Conservation (phyloP, 768 basidiomycete species). For the Kondoa subrosea region DNA sequence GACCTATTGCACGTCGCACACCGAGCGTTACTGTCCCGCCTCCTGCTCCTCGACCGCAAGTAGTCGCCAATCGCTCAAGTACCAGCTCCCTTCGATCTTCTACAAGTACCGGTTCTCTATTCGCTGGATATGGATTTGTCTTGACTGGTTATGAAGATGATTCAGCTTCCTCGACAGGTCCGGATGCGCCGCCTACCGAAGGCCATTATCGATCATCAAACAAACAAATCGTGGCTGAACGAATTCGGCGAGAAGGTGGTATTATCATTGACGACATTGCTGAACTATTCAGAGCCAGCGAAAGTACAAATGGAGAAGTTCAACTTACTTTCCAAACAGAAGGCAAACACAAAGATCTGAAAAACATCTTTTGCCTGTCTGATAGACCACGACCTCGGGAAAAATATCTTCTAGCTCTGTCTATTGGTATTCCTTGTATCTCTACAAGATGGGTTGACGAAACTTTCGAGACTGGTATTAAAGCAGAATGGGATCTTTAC, state of each 20-base stretch:
- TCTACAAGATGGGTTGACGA: slow-evolving; percentile 39
- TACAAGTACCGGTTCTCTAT: not conserved
- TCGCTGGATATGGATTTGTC: not conserved
- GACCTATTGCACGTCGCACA: too few species aligned
- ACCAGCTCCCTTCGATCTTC: not conserved
- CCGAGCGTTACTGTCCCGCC: not conserved
- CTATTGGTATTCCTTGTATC: slow-evolving; percentile 70
- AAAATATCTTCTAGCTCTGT: slow-evolving; percentile 66
- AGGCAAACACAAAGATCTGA: slow-evolving; percentile 12
- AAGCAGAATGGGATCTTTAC: slow-evolving; percentile 42
- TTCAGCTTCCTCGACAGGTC: not conserved
- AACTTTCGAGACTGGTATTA: not conserved
- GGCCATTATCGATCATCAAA: not conserved
- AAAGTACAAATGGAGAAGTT: not conserved
- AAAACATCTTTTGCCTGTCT: slow-evolving; percentile 27
- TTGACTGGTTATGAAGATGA: not conserved
- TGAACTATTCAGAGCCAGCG: slow-evolving; percentile 17
- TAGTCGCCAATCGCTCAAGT: not conserved
- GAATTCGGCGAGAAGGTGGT: slow-evolving; percentile 18
- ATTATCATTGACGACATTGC: slow-evolving; percentile 19
- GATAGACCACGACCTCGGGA: slow-evolving; percentile 41
- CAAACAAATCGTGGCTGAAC: not conserved
- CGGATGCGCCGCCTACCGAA: not conserved
- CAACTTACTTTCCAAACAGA: not conserved
- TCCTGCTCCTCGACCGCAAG: not conserved